Conservation (phyloP, 768 basidiomycete genomes). For the Boletus edulis region DNA sequence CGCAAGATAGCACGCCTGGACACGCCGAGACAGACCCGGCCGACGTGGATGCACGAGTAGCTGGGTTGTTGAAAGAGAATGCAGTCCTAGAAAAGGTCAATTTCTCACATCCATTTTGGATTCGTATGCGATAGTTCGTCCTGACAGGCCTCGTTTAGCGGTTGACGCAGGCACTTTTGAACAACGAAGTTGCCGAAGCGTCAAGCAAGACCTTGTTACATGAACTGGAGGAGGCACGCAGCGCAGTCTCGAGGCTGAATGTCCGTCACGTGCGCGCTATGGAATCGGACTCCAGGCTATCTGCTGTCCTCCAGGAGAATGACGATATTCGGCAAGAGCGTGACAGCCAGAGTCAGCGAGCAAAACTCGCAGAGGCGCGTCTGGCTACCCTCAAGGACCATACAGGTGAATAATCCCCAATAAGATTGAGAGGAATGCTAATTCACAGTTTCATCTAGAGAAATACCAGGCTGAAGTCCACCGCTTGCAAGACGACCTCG, state of each 20-base stretch:
- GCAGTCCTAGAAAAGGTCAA: slow-evolving; percentile 47
- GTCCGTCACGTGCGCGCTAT: slow-evolving; percentile 67
- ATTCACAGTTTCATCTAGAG: slow-evolving; percentile 38
- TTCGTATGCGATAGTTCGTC: neutral
- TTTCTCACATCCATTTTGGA: neutral
- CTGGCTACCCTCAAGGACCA: slow-evolving; percentile 64
- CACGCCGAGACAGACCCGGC: slow-evolving; percentile 10
- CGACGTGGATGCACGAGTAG: slow-evolving; percentile 35
- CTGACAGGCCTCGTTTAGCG: slow-evolving; percentile 43
- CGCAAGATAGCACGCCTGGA: slow-evolving; percentile 10
- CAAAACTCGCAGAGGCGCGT: slow-evolving; percentile 65
- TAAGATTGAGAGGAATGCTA: neutral
- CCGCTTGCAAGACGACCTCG: slow-evolving; percentile 60
- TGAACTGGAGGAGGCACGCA: slow-evolving; percentile 73
- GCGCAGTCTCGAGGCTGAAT: slow-evolving; percentile 62
- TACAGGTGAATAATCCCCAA: slow-evolving; percentile 43
- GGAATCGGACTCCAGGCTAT: slow-evolving; percentile 67
- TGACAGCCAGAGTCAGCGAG: slow-evolving; percentile 65
- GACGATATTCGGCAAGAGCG: slow-evolving; percentile 86
- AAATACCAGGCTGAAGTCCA: slow-evolving; percentile 69
- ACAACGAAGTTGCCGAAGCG: slow-evolving; percentile 78
- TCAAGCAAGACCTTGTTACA: slow-evolving; percentile 72
- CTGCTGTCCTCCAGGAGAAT: slow-evolving; percentile 64
- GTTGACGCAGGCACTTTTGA: slow-evolving; percentile 73
- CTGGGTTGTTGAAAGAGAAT: slow-evolving; percentile 52